A percentile compares a stretch with the other conserved stretches of the same genome.
phyloP scores from a whole-genome alignment of 306 rosid genomes.

The Canavalia ensiformis region DNA sequence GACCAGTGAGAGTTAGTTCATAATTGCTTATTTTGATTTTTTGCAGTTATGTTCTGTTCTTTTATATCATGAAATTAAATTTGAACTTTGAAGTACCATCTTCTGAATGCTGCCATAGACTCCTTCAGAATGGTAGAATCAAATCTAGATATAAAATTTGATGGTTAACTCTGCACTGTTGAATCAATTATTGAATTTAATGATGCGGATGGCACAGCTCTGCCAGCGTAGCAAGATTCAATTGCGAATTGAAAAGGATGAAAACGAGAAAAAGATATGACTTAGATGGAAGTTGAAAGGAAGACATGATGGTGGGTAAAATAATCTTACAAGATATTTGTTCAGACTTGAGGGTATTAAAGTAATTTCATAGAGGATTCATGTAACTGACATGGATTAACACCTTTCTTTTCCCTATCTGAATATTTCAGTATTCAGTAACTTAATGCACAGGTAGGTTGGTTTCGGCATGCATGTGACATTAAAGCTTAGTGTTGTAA shows the following conservation, averaged over 20 bases:
- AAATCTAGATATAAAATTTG: background rate
- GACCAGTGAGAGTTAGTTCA: constrained; percentile 17
- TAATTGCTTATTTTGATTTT: constrained; percentile 16
- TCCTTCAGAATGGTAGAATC: background rate
- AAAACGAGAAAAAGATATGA: background rate
- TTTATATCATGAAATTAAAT: constrained; percentile 13
- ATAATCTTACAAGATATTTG: constrained; percentile 1
- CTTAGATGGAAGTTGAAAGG: background rate
- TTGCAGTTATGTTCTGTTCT: background rate
- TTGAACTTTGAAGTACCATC: background rate
- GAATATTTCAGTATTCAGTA: constrained; percentile 19
- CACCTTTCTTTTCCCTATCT: background rate
- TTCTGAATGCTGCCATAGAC: background rate
- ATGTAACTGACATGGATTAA: constrained; percentile 17
- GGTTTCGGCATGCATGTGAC: constrained; percentile 38
- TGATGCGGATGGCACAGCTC: constrained; percentile 11
- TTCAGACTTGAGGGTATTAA: background rate
- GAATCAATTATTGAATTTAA: background rate
- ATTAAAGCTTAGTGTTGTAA: background rate
- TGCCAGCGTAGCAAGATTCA: background rate
- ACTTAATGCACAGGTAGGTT: constrained; percentile 37
- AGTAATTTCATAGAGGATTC: background rate
- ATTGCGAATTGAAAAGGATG: background rate
- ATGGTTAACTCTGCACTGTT: background rate
- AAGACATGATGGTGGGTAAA: background rate